These are phyloP conservation scores for Gossypium bickii DNA, from an alignment of 345 rosid species.

Conservation along the genomic window DNA sequence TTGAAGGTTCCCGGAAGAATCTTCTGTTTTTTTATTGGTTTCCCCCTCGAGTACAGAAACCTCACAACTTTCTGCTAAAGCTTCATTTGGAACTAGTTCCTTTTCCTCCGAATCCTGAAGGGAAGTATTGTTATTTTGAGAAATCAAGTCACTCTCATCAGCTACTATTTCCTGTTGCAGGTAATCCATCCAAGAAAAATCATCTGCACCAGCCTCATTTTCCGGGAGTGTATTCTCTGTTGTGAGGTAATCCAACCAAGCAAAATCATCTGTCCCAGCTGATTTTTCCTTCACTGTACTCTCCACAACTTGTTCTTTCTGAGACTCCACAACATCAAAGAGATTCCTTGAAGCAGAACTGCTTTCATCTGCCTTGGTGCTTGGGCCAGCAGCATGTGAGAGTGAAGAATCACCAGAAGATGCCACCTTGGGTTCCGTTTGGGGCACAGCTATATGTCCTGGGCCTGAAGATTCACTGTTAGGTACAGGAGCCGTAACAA, in stretches of 20 bases:
- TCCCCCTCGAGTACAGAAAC: constrained; percentile 26
- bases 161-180: constrained; percentile 31
- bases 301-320: constrained; percentile 31
- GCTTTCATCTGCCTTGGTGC: constrained; percentile 21
- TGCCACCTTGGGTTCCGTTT: constrained; percentile 20
- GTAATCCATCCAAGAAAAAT: constrained; percentile 49
- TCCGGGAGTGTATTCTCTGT: constrained; percentile 26
- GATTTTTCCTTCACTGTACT: constrained; percentile 27
- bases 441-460: constrained; percentile 18
- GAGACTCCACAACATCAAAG: constrained; percentile 25
- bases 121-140: constrained; percentile 30
- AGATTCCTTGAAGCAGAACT: constrained; percentile 29
- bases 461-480: constrained; percentile 23
- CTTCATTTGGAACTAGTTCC: constrained; percentile 25
- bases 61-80: constrained; percentile 29
- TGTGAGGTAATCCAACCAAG: constrained; percentile 53
- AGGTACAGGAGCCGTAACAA: constrained; percentile 26
- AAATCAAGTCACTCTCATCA: constrained; percentile 37
- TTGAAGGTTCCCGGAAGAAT: constrained; percentile 55
- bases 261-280: constrained; percentile 20
- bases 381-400: constrained; percentile 22
- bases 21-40: constrained; percentile 32
- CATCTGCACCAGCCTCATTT: constrained; percentile 21
- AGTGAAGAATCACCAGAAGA: constrained; percentile 28
- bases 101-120: constrained; percentile 21